Percentiles rank a stretch among this genome's conserved stretches.
phyloP scores from a whole-genome alignment of 306 rosid species.

The Citrullus amarus region DNA sequence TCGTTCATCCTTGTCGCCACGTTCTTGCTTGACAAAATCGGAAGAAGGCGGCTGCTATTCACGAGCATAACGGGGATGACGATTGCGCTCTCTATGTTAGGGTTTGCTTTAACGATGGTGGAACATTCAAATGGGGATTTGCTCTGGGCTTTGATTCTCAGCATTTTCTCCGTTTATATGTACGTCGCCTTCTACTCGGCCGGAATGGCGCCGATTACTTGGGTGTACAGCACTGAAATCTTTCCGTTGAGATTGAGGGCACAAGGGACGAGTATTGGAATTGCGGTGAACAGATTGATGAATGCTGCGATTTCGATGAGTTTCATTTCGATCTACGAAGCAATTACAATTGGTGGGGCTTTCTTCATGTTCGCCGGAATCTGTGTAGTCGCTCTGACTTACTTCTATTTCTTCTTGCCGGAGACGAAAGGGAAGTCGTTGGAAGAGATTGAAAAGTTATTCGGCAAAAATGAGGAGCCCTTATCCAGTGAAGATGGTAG shows the following conservation, averaged over 20 bases:
- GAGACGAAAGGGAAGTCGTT: conserved; percentile 69
- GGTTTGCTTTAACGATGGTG: conserved; percentile 46
- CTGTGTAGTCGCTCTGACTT: conserved; percentile 42
- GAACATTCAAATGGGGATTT: conserved; percentile 19
- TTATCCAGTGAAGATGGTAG: not conserved
- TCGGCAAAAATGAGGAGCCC: conserved; percentile 7
- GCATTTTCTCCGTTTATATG: conserved; percentile 36
- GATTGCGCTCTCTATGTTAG: conserved; percentile 25
- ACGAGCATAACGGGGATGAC: conserved; percentile 45
- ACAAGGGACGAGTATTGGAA: conserved; percentile 54
- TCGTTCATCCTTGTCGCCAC: conserved; percentile 33
- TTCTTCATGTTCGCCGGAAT: conserved; percentile 66
- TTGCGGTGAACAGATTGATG: conserved; percentile 57
- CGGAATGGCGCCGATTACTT: conserved; percentile 71
- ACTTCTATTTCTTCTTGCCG: conserved; percentile 57
- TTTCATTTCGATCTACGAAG: conserved; percentile 50
- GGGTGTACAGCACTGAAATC: conserved; percentile 77
- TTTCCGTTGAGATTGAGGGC: conserved; percentile 69
- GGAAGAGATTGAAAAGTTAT: conserved; percentile 69
- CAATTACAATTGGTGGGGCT: conserved; percentile 65
- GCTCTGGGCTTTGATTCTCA: conserved; percentile 40
- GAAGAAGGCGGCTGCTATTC: conserved; percentile 44
- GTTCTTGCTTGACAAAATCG: conserved; percentile 42
- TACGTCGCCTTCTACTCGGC: conserved; percentile 49
- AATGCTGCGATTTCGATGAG: conserved; percentile 54